phyloP scores from a whole-genome alignment of 257 asterid genomes.

The Verbascum thapsus region DNA sequence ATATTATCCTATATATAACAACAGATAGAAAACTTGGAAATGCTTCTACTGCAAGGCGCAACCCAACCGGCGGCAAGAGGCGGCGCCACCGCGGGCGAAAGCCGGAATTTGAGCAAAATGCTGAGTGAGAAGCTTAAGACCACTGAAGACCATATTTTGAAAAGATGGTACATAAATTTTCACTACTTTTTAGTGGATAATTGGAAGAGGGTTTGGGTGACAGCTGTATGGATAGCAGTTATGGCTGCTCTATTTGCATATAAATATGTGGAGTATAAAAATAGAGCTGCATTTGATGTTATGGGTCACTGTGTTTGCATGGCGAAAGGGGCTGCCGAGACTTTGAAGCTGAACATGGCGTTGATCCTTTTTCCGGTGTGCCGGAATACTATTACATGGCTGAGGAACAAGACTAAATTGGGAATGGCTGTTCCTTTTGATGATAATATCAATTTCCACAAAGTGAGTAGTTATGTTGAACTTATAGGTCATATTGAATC shows the following conservation, averaged over 20 bases:
- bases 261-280: slow-evolving; percentile 62
- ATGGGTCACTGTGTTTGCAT: slow-evolving; percentile 80
- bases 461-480: no score
- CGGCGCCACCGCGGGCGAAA: slow-evolving; percentile 49
- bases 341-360: slow-evolving; percentile 90
- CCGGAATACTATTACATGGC: slow-evolving; percentile 88
- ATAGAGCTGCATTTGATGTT: slow-evolving; percentile 49
- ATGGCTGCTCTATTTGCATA: slow-evolving; percentile 71
- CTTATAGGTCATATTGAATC: no score
- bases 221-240: slow-evolving; percentile 61
- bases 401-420: slow-evolving; percentile 63
- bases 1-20: no score
- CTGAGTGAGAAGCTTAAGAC: slow-evolving; percentile 73
- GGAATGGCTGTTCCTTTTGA: slow-evolving; percentile 80
- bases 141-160: slow-evolving; percentile 44
- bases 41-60: slow-evolving; percentile 68
- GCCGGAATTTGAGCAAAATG: slow-evolving; percentile 66
- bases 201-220: slow-evolving; percentile 80
- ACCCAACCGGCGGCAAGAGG: slow-evolving; percentile 36
- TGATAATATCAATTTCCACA: slow-evolving; percentile 84
- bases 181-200: slow-evolving; percentile 61
- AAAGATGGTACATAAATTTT: slow-evolving; percentile 48
- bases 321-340: slow-evolving; percentile 92
- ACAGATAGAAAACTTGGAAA: slow-evolving; percentile 74
- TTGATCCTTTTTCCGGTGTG: slow-evolving; percentile 73